Percentiles rank a stretch among this genome's conserved stretches.
Evolutionary conservation across 2,329 filamentous ascomycete species (phyloP).

Genomic region (Trichoderma sp.): DNA sequence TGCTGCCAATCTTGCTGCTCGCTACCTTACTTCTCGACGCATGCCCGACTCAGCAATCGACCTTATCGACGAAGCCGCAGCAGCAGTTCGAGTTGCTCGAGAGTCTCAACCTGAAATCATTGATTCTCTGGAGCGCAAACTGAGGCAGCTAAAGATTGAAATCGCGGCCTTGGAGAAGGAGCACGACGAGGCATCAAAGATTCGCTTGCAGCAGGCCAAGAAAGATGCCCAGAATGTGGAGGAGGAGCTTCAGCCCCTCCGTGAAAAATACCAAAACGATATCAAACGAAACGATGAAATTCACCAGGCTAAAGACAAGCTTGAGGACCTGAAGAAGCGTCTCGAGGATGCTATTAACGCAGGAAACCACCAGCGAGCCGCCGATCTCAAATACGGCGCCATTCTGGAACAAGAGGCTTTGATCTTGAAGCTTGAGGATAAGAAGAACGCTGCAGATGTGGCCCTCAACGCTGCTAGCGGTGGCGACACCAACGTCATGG

Average conservation of each 20-base stretch:
- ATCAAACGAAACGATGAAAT: conserved; percentile 89
- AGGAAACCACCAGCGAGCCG: conserved; percentile 82
- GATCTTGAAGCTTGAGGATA: conserved; percentile 80
- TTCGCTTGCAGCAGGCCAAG: conserved; percentile 79
- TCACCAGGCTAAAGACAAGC: conserved; percentile 91
- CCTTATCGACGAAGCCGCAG: conserved; percentile 92
- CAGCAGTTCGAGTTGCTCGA: conserved; percentile 91
- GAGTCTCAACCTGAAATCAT: conserved; percentile 97
- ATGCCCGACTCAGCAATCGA: conserved; percentile 97
- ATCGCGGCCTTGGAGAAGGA: conserved; percentile 94
- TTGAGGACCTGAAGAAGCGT: conserved; percentile 89
- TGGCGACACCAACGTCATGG: conserved; percentile 70
- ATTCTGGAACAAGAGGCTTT: conserved; percentile 86
- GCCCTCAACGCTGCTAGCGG: conserved; percentile 57
- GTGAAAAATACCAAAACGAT: conserved; percentile 94
- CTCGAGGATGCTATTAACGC: conserved; percentile 89
- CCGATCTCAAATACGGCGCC: conserved; percentile 94
- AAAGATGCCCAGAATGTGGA: conserved; percentile 92
- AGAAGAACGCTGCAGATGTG: conserved; percentile 79
- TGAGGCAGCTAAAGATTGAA: conserved; percentile 93
- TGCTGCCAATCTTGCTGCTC: conserved; percentile 85
- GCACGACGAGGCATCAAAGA: conserved; percentile 89
- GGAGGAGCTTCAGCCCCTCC: conserved; percentile 87
- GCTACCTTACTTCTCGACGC: conserved; percentile 88
- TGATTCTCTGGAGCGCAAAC: conserved; percentile 87